phyloP scores from a whole-genome alignment of 257 asterid species.

The Ophiorrhiza pumila region DNA sequence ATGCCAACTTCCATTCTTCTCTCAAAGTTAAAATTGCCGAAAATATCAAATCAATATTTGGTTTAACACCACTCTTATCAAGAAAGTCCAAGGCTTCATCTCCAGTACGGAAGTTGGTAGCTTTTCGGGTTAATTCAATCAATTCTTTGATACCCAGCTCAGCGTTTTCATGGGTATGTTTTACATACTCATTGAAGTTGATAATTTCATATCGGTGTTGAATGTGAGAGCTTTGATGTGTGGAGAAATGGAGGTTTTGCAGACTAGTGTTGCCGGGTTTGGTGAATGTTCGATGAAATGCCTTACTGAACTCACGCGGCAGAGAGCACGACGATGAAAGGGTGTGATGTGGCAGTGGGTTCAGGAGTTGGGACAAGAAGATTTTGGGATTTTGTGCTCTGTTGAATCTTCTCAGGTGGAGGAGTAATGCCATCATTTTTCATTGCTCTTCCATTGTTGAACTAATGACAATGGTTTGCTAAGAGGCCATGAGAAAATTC shows the following conservation, averaged over 20 bases:
- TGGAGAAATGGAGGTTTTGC: constrained; percentile 19
- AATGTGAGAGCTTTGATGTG: constrained; percentile 9
- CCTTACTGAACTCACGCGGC: constrained; percentile 23
- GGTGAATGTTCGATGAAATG: constrained; percentile 63
- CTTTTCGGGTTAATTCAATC: constrained; percentile 41
- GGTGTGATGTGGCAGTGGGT: constrained; percentile 10
- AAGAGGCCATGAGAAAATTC: not conserved
- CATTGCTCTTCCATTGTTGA: constrained; percentile 9
- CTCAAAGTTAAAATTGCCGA: constrained; percentile 63
- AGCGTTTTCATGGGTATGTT: constrained; percentile 19
- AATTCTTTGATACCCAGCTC: constrained; percentile 33
- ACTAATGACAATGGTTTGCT: not conserved
- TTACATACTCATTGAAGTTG: constrained; percentile 27
- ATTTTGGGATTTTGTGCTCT: constrained; percentile 11
- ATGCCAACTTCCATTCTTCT: constrained; percentile 81
- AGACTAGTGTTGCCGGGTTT: constrained; percentile 1
- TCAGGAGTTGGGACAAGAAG: constrained; percentile 28
- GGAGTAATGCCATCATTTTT: constrained; percentile 35
- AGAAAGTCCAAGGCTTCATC: constrained; percentile 76
- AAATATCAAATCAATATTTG: constrained; percentile 50
- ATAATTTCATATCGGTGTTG: constrained; percentile 23
- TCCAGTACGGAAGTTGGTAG: constrained; percentile 55
- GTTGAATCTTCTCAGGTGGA: constrained; percentile 36
- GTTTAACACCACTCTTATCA: constrained; percentile 46
- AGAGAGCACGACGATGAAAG: not conserved